Evolutionary conservation across 73 alveolate species (phyloP).

Genomic region (Tetrahymena thermophila): DNA sequence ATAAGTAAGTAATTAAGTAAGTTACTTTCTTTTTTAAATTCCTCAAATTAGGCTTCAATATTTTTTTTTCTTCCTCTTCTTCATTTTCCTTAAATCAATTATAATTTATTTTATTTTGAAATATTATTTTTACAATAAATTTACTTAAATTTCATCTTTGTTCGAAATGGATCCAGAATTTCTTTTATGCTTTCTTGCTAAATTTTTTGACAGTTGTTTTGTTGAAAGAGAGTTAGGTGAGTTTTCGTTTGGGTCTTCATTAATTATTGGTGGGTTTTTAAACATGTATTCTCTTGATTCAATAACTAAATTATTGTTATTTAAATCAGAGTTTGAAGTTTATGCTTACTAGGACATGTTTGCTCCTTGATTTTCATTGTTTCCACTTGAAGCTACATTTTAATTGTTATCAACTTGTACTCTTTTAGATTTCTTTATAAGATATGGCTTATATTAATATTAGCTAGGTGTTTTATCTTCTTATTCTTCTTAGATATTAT

Average conservation of each 20-base stretch:
- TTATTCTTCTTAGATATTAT: not conserved
- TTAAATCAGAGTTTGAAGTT: not conserved
- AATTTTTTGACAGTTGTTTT: not conserved
- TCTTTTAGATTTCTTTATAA: not conserved
- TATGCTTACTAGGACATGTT: not conserved
- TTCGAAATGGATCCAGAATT: not conserved
- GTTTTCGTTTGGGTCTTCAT: not conserved
- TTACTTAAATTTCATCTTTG: not conserved
- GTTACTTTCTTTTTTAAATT: not conserved
- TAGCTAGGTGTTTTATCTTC: not conserved
- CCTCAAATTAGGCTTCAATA: not conserved
- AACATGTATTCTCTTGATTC: not conserved
- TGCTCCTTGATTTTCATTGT: not conserved
- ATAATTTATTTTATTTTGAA: not conserved
- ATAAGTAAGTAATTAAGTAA: too few relatives aligned
- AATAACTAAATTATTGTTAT: not conserved
- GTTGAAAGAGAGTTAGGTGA: not conserved
- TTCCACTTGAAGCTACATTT: not conserved
- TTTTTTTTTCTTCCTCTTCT: not conserved
- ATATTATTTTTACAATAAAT: not conserved
- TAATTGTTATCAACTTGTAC: not conserved
- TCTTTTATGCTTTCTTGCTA: not conserved
- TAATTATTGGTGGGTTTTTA: not conserved
- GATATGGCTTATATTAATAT: not conserved
- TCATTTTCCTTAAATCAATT: not conserved